Evolutionary conservation across 805 yeast genomes (phyloP).

Genomic region (Ogataea allantospora): DNA sequence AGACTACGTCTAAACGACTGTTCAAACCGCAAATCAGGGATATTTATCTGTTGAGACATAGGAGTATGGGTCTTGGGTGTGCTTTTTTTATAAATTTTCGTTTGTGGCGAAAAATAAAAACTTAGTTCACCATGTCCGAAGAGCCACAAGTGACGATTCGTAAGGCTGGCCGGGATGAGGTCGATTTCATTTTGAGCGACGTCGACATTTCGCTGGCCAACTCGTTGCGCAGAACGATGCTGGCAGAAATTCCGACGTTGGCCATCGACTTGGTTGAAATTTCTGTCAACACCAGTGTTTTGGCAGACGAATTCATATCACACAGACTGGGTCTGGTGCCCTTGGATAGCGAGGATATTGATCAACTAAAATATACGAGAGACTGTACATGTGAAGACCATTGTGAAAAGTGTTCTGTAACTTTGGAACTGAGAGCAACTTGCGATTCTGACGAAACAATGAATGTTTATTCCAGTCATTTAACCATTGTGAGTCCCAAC

Average conservation of each 20-base stretch:
- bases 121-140: conserved; percentile 25
- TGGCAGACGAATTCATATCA: conserved; percentile 95
- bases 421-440: conserved; percentile 74
- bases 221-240: conserved; percentile 85
- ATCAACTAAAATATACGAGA: conserved; percentile 78
- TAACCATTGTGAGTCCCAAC: conserved; percentile 40
- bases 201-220: conserved; percentile 91
- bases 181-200: conserved; percentile 83
- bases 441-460: conserved; percentile 86
- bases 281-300: conserved; percentile 86
- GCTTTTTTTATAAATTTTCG: conserved; percentile 5
- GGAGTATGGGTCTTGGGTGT: conserved; percentile 8
- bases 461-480: conserved; percentile 86
- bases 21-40: conserved; percentile 70
- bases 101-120: conserved; percentile 12
- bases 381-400: conserved; percentile 98
- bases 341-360: conserved; percentile 78
- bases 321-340: conserved; percentile 95
- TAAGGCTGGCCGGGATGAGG: conserved; percentile 79
- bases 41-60: conserved; percentile 19
- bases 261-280: conserved; percentile 96
- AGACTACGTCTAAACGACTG: conserved; percentile 52
- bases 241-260: conserved; percentile 94
- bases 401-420: conserved; percentile 93
- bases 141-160: conserved; percentile 88